Evolutionary conservation across 768 basidiomycete genomes (phyloP).

Genomic region (Tricholoma terreum): DNA sequence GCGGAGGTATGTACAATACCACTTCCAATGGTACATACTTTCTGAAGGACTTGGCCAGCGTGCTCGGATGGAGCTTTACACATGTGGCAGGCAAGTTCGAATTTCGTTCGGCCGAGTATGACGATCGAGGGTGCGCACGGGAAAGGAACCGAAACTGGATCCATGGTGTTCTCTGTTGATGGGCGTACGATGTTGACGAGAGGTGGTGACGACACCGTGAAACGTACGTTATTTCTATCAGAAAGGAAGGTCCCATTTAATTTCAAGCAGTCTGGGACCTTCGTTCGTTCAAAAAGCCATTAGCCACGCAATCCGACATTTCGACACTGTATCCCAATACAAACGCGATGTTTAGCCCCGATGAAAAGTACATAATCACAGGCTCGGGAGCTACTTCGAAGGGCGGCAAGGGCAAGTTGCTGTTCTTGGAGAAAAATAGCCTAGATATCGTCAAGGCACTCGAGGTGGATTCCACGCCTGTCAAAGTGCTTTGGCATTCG

Average conservation of each 20-base stretch:
- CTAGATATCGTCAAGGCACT: slow-evolving; percentile 68
- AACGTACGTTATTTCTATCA: slow-evolving; percentile 56
- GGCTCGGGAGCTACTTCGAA: slow-evolving; percentile 70
- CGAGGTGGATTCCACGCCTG: slow-evolving; percentile 74
- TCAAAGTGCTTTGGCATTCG: slow-evolving; percentile 92
- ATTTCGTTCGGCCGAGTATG: slow-evolving; percentile 89
- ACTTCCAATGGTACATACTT: neutral
- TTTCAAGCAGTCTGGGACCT: slow-evolving; percentile 83
- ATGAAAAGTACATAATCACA: slow-evolving; percentile 85
- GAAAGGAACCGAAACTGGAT: slow-evolving; percentile 85
- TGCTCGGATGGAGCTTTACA: slow-evolving; percentile 91
- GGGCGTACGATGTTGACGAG: slow-evolving; percentile 81
- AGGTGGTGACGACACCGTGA: slow-evolving; percentile 94
- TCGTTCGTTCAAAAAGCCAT: slow-evolving; percentile 85
- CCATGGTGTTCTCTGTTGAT: slow-evolving; percentile 86
- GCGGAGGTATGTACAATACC: slow-evolving; percentile 59
- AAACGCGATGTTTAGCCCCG: slow-evolving; percentile 93
- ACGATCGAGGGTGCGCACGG: slow-evolving; percentile 83
- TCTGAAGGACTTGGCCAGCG: slow-evolving; percentile 44
- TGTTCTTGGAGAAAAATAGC: slow-evolving; percentile 69
- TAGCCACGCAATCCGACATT: slow-evolving; percentile 61
- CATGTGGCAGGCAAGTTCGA: slow-evolving; percentile 89
- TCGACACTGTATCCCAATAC: slow-evolving; percentile 87
- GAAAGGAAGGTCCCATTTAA: neutral
- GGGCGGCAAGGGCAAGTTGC: slow-evolving; percentile 65